Conservation (phyloP, 2,329 filamentous ascomycete genomes). For the Amesomyces nigricolor region DNA sequence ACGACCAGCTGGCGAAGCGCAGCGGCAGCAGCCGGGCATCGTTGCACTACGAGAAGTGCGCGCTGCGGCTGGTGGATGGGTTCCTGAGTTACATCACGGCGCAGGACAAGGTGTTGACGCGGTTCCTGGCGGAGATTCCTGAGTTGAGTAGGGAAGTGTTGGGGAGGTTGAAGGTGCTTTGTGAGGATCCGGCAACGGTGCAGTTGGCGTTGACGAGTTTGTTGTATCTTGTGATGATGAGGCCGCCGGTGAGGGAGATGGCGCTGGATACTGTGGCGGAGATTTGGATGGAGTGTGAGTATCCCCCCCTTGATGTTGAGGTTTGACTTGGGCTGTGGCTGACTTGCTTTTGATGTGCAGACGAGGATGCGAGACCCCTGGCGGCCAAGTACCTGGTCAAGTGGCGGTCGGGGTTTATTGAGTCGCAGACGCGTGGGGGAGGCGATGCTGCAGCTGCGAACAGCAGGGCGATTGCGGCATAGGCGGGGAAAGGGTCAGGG, state of each 20-base stretch:
- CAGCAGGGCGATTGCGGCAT: conserved; percentile 15
- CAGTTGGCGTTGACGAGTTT: conserved; percentile 59
- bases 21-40: conserved; percentile 43
- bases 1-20: conserved; percentile 55
- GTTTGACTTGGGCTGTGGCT: not conserved
- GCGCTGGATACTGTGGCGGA: conserved; percentile 61
- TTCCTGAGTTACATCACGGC: conserved; percentile 88
- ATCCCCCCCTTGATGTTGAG: not conserved
- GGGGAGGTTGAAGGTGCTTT: conserved; percentile 62
- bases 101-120: conserved; percentile 81
- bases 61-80: conserved; percentile 75
- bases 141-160: conserved; percentile 68
- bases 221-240: conserved; percentile 62
- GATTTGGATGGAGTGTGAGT: conserved; percentile 62
- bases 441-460: conserved; percentile 19
- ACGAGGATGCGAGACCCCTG: conserved; percentile 58
- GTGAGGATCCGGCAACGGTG: conserved; percentile 60
- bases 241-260: conserved; percentile 57
- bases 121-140: conserved; percentile 88
- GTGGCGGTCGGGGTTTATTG: conserved; percentile 53
- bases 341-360: conserved; percentile 30
- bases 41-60: conserved; percentile 72
- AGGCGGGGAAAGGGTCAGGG: not conserved
- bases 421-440: conserved; percentile 28
- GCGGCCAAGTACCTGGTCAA: conserved; percentile 58